These are phyloP conservation scores for Chenopodium berlandieri DNA, from an alignment of 148 eudicot genomes.

Conservation along the genomic window DNA sequence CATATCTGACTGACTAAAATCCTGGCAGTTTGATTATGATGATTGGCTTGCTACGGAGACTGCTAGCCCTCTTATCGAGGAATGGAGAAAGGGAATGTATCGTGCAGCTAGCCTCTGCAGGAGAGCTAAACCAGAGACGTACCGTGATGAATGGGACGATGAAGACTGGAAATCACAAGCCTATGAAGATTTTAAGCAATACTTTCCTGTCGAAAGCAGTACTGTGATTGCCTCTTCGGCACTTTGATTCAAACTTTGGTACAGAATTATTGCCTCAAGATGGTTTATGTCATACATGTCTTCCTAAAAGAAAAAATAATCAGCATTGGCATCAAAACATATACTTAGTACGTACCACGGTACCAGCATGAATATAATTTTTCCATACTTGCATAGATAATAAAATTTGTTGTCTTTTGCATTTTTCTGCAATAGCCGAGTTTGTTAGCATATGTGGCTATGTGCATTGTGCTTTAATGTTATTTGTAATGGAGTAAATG, in stretches of 20 bases:
- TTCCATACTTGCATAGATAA: no score
- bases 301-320: no score
- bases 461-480: no score
- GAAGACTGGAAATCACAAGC: conserved; percentile 49
- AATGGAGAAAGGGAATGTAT: conserved; percentile 86
- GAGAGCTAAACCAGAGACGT: conserved; percentile 52
- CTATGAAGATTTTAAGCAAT: conserved; percentile 47
- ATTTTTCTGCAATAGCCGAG: no score
- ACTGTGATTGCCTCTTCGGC: conserved; percentile 24
- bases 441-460: no score
- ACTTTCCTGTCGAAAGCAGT: conserved; percentile 16
- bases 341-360: no score
- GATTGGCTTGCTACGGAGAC: conserved; percentile 78
- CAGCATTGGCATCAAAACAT: no score
- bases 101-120: conserved; percentile 25
- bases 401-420: no score
- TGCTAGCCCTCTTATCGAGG: conserved; percentile 46
- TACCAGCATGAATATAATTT: no score
- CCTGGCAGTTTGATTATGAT: conserved; percentile 64
- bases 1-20: not conserved
- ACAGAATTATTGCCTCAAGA: not conserved
- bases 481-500: not conserved
- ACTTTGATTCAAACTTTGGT: conserved; percentile 8
- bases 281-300: no score
- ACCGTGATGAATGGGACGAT: conserved; percentile 85